A percentile compares a stretch with the other conserved stretches of the same genome.
Conservation (phyloP, 2,329 filamentous ascomycete species). For the Daldinia sp. region DNA sequence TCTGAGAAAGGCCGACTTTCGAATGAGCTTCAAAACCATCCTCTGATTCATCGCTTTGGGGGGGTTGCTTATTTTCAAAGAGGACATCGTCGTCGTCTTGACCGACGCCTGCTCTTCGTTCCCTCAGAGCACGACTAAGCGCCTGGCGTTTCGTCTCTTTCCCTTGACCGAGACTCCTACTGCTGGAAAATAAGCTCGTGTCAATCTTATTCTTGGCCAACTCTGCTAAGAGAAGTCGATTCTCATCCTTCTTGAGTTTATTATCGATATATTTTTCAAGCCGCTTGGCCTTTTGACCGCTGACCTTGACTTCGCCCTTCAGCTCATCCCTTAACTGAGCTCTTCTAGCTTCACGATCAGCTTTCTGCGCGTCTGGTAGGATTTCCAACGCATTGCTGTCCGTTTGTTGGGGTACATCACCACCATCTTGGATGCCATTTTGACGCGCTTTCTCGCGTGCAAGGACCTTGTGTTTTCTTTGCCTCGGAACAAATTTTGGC, state of each 20-base stretch:
- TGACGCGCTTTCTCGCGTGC: slow-evolving; percentile 66
- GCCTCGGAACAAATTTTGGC: slow-evolving; percentile 67
- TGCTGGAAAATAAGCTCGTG: slow-evolving; percentile 81
- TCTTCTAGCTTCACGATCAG: slow-evolving; percentile 59
- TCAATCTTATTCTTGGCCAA: slow-evolving; percentile 82
- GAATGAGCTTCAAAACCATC: slow-evolving; percentile 44
- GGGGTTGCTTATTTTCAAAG: slow-evolving; percentile 55
- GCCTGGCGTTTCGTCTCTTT: slow-evolving; percentile 76
- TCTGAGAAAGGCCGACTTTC: not conserved
- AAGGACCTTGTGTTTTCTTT: slow-evolving; percentile 73
- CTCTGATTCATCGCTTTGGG: slow-evolving; percentile 46
- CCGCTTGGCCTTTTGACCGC: slow-evolving; percentile 71
- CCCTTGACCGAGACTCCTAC: slow-evolving; percentile 76
- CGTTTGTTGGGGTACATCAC: slow-evolving; percentile 43
- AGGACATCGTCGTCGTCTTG: slow-evolving; percentile 64
- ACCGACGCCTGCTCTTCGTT: slow-evolving; percentile 70
- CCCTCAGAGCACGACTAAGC: slow-evolving; percentile 68
- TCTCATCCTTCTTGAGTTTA: slow-evolving; percentile 95
- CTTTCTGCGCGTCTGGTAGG: slow-evolving; percentile 56
- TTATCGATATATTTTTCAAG: slow-evolving; percentile 79
- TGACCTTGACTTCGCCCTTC: slow-evolving; percentile 63
- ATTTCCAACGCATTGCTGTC: slow-evolving; percentile 66
- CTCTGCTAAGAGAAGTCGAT: slow-evolving; percentile 81
- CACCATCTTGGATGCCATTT: slow-evolving; percentile 51
- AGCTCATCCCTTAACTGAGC: slow-evolving; percentile 64